phyloP scores from a whole-genome alignment of 108 stramenopile species.

The Nitzschia sp. region DNA sequence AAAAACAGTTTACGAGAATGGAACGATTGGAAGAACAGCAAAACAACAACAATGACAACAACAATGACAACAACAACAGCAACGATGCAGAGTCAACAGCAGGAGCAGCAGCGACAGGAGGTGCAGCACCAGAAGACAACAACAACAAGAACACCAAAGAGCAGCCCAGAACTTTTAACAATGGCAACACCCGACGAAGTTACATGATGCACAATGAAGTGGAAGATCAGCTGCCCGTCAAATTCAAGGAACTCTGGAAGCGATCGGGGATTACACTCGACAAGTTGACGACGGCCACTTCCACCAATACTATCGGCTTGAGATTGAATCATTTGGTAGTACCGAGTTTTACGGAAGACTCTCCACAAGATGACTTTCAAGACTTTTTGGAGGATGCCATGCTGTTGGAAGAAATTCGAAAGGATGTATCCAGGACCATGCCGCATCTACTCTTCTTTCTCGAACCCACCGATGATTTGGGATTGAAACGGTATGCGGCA shows the following conservation, averaged over 20 bases:
- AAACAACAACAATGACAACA: neutral
- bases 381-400: slow-evolving; percentile 58
- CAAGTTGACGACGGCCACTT: slow-evolving; percentile 2
- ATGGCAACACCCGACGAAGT: slow-evolving; percentile 7
- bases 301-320: neutral
- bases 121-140: too few species aligned
- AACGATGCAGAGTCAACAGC: slow-evolving; percentile 13
- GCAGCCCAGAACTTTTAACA: neutral
- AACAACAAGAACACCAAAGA: too few species aligned
- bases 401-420: slow-evolving; percentile 83
- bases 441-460: slow-evolving; percentile 83
- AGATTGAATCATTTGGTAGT: slow-evolving; percentile 9
- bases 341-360: slow-evolving; percentile 6
- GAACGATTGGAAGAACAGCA: slow-evolving; percentile 7
- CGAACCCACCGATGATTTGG: slow-evolving; percentile 64
- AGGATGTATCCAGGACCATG: slow-evolving; percentile 90
- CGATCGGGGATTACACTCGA: slow-evolving; percentile 18
- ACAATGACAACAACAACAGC: neutral
- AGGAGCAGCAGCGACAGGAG: neutral
- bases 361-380: slow-evolving; percentile 17
- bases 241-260: slow-evolving; percentile 46
- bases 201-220: slow-evolving; percentile 10
- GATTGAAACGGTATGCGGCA: slow-evolving; percentile 81
- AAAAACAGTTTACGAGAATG: too few species aligned
- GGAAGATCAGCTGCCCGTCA: slow-evolving; percentile 23